These are phyloP conservation scores for Lactarius sanguifluus DNA, from an alignment of 768 basidiomycete species.

Conservation along the genomic window DNA sequence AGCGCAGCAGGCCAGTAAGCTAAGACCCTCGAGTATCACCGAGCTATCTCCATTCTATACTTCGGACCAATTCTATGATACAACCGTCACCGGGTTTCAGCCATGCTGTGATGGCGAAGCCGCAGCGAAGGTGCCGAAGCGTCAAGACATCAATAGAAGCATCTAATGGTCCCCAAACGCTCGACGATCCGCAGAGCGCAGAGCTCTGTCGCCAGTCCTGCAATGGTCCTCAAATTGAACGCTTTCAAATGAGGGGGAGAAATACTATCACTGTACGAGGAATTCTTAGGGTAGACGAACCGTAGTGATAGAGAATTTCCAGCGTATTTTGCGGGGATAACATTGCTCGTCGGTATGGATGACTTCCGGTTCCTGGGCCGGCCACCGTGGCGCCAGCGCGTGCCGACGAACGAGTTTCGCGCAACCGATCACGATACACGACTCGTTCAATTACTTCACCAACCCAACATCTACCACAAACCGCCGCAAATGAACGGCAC, in stretches of 20 bases:
- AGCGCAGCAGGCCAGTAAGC: background rate
- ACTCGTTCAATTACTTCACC: background rate
- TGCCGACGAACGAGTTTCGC: slow-evolving; percentile 10
- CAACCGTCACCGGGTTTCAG: background rate
- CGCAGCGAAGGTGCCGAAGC: background rate
- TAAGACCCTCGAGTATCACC: background rate
- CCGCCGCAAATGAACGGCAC: slow-evolving; percentile 19
- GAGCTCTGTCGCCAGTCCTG: background rate
- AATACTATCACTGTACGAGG: background rate
- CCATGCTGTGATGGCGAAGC: background rate
- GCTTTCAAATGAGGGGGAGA: no score
- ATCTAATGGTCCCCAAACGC: background rate
- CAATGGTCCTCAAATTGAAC: background rate
- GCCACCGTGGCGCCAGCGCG: slow-evolving; percentile 18
- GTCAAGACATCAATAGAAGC: background rate
- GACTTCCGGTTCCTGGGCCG: slow-evolving; percentile 1
- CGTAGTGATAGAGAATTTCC: background rate
- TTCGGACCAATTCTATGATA: background rate
- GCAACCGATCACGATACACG: slow-evolving; percentile 11
- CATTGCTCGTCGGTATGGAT: background rate
- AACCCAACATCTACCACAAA: background rate
- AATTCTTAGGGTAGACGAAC: background rate
- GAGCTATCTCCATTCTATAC: background rate
- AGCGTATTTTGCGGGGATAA: background rate
- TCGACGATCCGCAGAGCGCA: background rate